Conservation (phyloP, 768 basidiomycete species). For the Boletus rufocinnamomeus region DNA sequence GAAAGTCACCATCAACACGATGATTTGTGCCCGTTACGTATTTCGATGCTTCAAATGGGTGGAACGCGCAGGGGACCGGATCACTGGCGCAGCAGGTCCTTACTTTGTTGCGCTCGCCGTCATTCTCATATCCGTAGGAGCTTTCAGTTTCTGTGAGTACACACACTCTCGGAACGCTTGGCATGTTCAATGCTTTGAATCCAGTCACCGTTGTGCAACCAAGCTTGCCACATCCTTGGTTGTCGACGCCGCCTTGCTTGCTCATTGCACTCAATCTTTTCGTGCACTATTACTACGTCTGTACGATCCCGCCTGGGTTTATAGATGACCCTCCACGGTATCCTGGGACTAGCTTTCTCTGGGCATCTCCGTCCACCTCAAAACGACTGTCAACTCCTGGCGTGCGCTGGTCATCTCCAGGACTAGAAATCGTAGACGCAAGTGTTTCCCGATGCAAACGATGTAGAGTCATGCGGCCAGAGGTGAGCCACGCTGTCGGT, state of each 20-base stretch:
- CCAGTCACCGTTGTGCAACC: constrained; percentile 82
- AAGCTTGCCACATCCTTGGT: constrained; percentile 54
- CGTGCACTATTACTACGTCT: constrained; percentile 83
- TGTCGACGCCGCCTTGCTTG: constrained; percentile 68
- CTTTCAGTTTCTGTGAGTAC: constrained; percentile 78
- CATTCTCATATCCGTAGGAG: constrained; percentile 65
- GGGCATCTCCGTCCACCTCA: constrained; percentile 47
- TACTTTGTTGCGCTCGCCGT: constrained; percentile 85
- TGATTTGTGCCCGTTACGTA: constrained; percentile 32
- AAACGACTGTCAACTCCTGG: constrained; percentile 35
- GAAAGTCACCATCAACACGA: constrained; percentile 1
- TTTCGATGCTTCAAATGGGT: constrained; percentile 66
- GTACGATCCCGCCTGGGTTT: constrained; percentile 79
- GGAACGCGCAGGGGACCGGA: constrained; percentile 71
- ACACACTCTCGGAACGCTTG: not conserved
- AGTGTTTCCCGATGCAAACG: constrained; percentile 62
- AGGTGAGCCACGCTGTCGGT: constrained; percentile 51
- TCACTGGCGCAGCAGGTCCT: constrained; percentile 91
- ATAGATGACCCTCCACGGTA: constrained; percentile 56
- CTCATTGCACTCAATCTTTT: constrained; percentile 77
- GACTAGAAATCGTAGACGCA: constrained; percentile 54
- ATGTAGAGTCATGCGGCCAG: constrained; percentile 71
- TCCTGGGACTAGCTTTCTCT: constrained; percentile 47
- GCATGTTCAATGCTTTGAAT: not conserved
- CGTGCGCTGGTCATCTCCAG: constrained; percentile 50